Evolutionary conservation across 108 stramenopile species (phyloP), one percentile per base, ranked within the genome.

Genomic region (Nitzschia sp.): DNA sequence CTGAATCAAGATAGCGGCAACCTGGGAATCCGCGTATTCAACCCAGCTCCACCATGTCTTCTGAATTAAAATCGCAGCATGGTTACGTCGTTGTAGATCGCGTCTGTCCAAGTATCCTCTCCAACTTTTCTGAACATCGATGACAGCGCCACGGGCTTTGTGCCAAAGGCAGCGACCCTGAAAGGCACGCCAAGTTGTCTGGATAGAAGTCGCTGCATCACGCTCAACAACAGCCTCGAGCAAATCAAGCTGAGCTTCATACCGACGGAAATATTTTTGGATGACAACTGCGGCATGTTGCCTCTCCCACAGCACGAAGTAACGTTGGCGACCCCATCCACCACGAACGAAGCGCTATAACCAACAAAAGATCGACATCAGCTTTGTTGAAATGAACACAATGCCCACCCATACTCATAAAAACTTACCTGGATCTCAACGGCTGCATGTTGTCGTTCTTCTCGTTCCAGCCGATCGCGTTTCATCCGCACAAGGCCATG

Each of bases 361-460:
- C 1, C 2, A 29, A 32, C 2, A 1, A 59, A 33, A 54, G 17
- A 23, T 18, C 71, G 26, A 15, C 66, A 59, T 34, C 27, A 58
- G 1, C 19, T 27, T 18, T 71, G 71, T 27, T 28, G 61, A 26
- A 62, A 62, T 26, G 1, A 42, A 24, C 61, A 42, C 61, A 45
- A 51, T 9, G 21, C 13, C 1, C 2, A 29, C 2, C 2, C 1
- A 59, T 19, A n/a, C n/a, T n/a, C n/a, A n/a, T n/a, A n/a, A n/a
- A n/a, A 49, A 33, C 75, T 76, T 53, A 79, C 78, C 76, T 84
- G 83, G 28, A 84, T 77, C n/a, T 60, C 9, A 34, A 57, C 48
- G 17, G 54, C 72, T 27, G 69, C 61, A 11, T 23, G 24, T 6
- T 36, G 25, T 55, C 15, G 25, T 1, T 49, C 42, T 54, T 83